A percentile compares a stretch with the other conserved stretches of the same genome.
Evolutionary conservation across 2,329 filamentous ascomycete genomes (phyloP).

Genomic region (Penicillium griseofulvum): DNA sequence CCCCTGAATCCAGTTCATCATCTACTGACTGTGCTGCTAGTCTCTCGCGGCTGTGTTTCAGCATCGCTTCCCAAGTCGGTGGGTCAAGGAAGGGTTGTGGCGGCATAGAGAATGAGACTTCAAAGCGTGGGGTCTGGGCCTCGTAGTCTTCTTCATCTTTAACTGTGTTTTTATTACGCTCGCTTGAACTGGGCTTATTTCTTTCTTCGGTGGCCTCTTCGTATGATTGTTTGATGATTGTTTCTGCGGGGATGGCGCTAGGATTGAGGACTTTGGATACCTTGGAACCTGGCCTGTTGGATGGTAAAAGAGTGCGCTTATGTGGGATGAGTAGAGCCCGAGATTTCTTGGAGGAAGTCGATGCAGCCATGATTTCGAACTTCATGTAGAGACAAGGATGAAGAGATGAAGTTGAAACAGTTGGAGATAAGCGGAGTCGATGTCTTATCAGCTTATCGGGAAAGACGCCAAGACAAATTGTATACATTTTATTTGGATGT

Average conservation of each 20-base stretch:
- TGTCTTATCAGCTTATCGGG: background rate
- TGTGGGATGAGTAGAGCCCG: slow-evolving; percentile 27
- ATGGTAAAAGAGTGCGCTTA: slow-evolving; percentile 26
- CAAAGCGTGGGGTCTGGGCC: slow-evolving; percentile 16
- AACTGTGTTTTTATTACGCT: background rate
- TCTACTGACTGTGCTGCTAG: slow-evolving; percentile 3
- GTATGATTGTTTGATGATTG: slow-evolving; percentile 13
- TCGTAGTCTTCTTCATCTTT: background rate
- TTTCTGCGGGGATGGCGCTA: slow-evolving; percentile 22
- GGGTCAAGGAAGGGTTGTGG: slow-evolving; percentile 43
- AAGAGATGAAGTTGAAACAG: background rate
- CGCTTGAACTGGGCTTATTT: background rate
- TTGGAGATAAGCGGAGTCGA: background rate
- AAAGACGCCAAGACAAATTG: background rate
- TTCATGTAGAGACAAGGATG: background rate
- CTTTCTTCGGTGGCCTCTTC: background rate
- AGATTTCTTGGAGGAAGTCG: slow-evolving; percentile 9
- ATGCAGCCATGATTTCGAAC: background rate
- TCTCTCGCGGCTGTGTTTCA: slow-evolving; percentile 18
- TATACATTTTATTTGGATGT: background rate
- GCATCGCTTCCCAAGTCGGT: slow-evolving; percentile 31
- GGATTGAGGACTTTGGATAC: slow-evolving; percentile 22
- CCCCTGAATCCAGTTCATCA: background rate
- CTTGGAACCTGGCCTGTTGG: background rate
- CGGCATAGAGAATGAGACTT: slow-evolving; percentile 33